Percentiles rank a stretch among this genome's conserved stretches.
phyloP scores from a whole-genome alignment of 768 basidiomycete species.

The Naematelia encephala region DNA sequence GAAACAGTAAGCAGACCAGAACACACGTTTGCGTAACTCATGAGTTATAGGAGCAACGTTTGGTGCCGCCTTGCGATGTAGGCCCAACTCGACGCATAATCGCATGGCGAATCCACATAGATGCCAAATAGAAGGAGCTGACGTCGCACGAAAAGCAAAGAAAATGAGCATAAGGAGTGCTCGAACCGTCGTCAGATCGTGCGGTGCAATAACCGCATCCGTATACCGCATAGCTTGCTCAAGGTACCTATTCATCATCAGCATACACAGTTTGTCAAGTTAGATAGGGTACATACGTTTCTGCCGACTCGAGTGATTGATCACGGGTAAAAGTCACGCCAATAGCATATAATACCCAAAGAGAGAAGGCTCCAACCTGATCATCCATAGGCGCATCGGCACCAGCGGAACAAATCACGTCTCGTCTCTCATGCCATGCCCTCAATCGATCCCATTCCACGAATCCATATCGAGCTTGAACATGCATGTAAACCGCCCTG shows the following conservation, averaged over 20 bases:
- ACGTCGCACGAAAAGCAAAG: constrained; percentile 17
- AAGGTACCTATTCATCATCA: constrained; percentile 7
- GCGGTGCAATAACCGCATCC: not conserved
- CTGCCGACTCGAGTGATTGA: constrained; percentile 4
- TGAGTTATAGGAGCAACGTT: constrained; percentile 7
- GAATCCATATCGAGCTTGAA: constrained; percentile 19
- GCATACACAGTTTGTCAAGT: no score
- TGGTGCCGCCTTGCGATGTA: constrained; percentile 12
- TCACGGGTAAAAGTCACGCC: constrained; percentile 6
- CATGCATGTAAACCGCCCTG: constrained; percentile 11
- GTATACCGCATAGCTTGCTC: constrained; percentile 15
- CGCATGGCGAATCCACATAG: constrained; percentile 15
- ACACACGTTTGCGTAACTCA: constrained; percentile 22
- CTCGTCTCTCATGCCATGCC: constrained; percentile 12
- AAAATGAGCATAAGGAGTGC: constrained; percentile 14
- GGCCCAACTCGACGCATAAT: constrained; percentile 17
- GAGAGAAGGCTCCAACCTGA: constrained; percentile 13
- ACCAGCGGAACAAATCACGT: not conserved
- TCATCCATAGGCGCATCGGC: not conserved
- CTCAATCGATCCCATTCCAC: constrained; percentile 16
- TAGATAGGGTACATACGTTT: not conserved
- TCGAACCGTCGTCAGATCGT: constrained; percentile 10
- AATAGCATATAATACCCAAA: constrained; percentile 18
- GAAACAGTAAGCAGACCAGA: constrained; percentile 29
- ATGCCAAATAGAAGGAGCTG: constrained; percentile 17